Base-by-base conservation (phyloP, 306 rosid genomes). In the Arachis stenosperma region DNA sequence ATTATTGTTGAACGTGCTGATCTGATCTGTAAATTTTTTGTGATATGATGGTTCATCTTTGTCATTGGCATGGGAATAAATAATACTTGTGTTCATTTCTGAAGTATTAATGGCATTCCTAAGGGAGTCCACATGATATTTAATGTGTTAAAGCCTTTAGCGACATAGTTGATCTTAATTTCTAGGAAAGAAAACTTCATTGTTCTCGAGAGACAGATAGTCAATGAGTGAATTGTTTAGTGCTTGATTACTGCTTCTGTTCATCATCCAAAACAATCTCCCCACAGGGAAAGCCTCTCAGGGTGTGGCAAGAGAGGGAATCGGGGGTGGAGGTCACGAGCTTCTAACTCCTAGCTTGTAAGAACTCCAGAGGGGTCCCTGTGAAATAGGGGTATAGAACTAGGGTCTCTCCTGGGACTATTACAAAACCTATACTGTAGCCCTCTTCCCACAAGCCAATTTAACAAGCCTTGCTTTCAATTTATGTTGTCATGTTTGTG, bases 101-200 rank as follows among this genome's bases (percentile, higher is more conserved):
- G 57, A 43, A 55, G n/a, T 12, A 8, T 71, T 12, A 71, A 81
- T 73, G 33, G 9, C 53, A 36, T 55, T 76, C 43, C 54, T 61
- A 71, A 40, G 79, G 36, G 14, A 37, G 39, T 61, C 59, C 72
- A 55, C 69, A 27, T 72, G 82, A 81, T 41, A 39, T 46, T 37
- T 44, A 13, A 58, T 50, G 59, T 39, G 33, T 33, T 36, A 67
- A 39, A 61, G 70, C 44, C 70, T 8, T 69, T 50, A 61, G 67
- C 59, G 74, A 74, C 37, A 68, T 9, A 29, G 48, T 73, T 57
- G 41, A 29, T 14, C 57, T 72, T 70, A 30, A 81, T 17, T 60
- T 60, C 36, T 67, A 43, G 63, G 62, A 53, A 54, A 54, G 44
- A 51, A 61, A 68, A 72, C 64, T 67, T 81, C 39, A 33, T 33